Evolutionary conservation across 805 yeast genomes (phyloP).

Genomic region (Metschnikowia similis): DNA sequence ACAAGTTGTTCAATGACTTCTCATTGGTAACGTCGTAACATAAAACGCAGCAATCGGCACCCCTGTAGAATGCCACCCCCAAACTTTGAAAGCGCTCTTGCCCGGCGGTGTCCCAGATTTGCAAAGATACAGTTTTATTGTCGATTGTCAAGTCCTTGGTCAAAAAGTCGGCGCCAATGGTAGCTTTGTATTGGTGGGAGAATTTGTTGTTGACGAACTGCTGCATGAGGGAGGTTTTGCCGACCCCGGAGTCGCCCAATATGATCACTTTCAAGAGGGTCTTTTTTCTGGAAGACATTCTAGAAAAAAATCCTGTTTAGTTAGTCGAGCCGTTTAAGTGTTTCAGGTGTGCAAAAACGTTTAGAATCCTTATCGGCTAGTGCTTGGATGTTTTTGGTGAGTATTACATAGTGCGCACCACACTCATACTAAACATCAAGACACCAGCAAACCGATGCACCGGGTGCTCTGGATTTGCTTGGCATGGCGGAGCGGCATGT

Average conservation of each 20-base stretch:
- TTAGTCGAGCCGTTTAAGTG: too few relatives aligned
- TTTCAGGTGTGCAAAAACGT: too few relatives aligned
- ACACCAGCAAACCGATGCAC: neutral
- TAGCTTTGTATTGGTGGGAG: slow-evolving; percentile 93
- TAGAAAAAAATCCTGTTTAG: neutral
- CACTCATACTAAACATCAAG: neutral
- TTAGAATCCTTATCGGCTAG: neutral
- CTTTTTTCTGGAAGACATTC: slow-evolving; percentile 65
- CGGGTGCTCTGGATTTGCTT: too few relatives aligned
- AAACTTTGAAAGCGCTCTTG: slow-evolving; percentile 88
- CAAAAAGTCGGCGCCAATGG: slow-evolving; percentile 95
- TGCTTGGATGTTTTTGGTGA: neutral
- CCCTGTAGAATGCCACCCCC: slow-evolving; percentile 96
- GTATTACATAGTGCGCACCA: neutral
- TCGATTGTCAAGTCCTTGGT: slow-evolving; percentile 88
- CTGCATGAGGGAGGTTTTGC: slow-evolving; percentile 95
- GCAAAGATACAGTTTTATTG: slow-evolving; percentile 74
- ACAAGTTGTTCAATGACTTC: slow-evolving; percentile 84
- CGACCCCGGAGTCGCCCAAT: slow-evolving; percentile 96
- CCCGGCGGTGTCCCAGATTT: slow-evolving; percentile 54
- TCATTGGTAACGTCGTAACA: slow-evolving; percentile 95
- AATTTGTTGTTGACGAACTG: slow-evolving; percentile 94
- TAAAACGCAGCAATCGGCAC: slow-evolving; percentile 96
- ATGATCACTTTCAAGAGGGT: slow-evolving; percentile 82
- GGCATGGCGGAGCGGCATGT: too few relatives aligned